phyloP scores from a whole-genome alignment of 164 flowering plant species.

The Protea cynaroides region DNA sequence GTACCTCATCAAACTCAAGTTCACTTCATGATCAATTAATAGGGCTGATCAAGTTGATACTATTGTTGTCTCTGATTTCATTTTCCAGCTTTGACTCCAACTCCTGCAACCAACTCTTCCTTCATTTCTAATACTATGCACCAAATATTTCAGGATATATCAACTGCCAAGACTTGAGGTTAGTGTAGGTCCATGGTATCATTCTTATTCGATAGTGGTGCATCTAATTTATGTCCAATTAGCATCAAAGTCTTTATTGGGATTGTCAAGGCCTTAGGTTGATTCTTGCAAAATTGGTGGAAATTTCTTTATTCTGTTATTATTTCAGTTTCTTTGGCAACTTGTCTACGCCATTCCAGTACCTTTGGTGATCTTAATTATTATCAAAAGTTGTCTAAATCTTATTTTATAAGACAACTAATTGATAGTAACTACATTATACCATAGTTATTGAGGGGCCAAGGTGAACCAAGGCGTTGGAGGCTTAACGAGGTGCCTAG shows the following conservation, averaged over 20 bases:
- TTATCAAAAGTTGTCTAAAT: neutral
- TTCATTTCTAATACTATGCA: constrained; percentile 36
- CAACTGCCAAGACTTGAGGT: constrained; percentile 53
- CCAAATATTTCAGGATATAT: constrained; percentile 57
- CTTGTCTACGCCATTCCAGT: neutral
- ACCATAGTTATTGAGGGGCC: no score
- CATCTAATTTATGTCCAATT: constrained; percentile 6
- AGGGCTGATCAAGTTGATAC: constrained; percentile 30
- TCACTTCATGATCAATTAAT: constrained; percentile 31
- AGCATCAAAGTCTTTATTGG: neutral
- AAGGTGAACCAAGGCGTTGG: no score
- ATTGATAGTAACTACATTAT: constrained; percentile 16
- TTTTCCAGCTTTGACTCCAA: constrained; percentile 43
- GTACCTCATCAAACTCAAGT: constrained; percentile 33
- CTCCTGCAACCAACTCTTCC: constrained; percentile 30
- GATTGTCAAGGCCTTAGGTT: neutral
- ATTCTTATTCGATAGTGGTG: constrained; percentile 3
- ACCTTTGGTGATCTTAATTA: constrained; percentile 1
- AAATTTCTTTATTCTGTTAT: constrained; percentile 1
- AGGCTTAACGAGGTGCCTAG: no score
- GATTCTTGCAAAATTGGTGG: constrained; percentile 3
- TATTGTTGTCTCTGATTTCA: constrained; percentile 45
- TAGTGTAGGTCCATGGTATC: constrained; percentile 22
- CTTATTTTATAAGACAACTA: constrained; percentile 6
- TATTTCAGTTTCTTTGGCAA: constrained; percentile 7